Percentiles rank a stretch among this genome's conserved stretches.
These are phyloP conservation scores for Picochlorum sp. DNA, from an alignment of 139 green algal genomes.

Conservation along the genomic window DNA sequence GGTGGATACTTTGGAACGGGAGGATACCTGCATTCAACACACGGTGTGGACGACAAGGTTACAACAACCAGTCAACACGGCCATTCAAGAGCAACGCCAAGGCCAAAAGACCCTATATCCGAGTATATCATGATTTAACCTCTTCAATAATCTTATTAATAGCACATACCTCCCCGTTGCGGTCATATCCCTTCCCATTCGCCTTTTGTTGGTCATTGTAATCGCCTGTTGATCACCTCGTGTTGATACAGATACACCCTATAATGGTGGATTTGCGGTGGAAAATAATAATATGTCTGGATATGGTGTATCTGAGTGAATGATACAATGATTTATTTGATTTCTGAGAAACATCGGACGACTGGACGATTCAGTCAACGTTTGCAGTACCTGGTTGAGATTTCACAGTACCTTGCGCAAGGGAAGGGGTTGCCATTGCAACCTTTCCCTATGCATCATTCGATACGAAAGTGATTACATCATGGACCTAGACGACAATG, in stretches of 20 bases:
- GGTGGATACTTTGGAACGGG: constrained; percentile 61
- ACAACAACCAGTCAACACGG: neutral
- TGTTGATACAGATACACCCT: neutral
- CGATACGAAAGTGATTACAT: too few relatives aligned
- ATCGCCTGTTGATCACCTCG: neutral
- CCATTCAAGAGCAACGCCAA: neutral
- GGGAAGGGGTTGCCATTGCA: too few relatives aligned
- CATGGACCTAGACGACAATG: too few relatives aligned
- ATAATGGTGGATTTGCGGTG: neutral
- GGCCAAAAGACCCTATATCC: neutral
- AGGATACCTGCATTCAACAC: constrained; percentile 49
- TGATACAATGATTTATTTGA: too few relatives aligned
- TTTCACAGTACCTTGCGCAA: too few relatives aligned
- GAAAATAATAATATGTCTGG: too few relatives aligned
- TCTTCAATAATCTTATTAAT: neutral
- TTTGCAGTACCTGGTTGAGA: too few relatives aligned
- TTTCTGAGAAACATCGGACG: too few relatives aligned
- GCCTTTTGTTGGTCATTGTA: neutral
- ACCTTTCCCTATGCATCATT: too few relatives aligned
- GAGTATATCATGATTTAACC: too few relatives aligned
- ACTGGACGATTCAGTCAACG: too few relatives aligned
- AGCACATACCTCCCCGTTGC: constrained; percentile 32
- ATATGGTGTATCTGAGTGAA: too few relatives aligned
- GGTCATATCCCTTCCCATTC: constrained; percentile 36
- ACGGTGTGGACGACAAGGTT: neutral